Conservation (phyloP, 2,329 filamentous ascomycete species). For the Apiospora rasikravindrae region DNA sequence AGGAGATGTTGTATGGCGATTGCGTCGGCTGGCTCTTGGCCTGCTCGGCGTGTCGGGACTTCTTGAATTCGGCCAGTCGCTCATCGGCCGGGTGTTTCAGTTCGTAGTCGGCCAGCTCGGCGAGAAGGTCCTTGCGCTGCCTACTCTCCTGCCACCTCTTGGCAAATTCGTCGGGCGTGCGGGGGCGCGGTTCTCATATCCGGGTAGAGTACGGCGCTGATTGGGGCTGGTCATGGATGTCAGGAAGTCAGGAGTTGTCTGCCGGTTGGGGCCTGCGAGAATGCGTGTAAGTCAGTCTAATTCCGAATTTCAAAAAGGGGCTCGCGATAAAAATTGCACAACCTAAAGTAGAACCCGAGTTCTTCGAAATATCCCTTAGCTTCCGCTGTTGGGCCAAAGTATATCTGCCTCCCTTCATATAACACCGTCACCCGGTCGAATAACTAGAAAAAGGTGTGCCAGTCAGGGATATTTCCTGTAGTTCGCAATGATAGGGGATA, state of each 20-base stretch:
- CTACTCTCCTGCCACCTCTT: conserved; percentile 50
- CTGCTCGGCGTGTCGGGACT: conserved; percentile 44
- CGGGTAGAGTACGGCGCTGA: conserved; percentile 60
- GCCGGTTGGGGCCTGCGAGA: conserved; percentile 53
- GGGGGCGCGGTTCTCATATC: conserved; percentile 67
- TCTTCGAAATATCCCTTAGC: conserved; percentile 71
- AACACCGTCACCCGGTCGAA: conserved; percentile 79
- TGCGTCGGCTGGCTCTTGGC: conserved; percentile 64
- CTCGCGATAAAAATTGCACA: background rate
- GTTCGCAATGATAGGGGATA: background rate
- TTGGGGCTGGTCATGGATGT: conserved; percentile 70
- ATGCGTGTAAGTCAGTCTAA: background rate
- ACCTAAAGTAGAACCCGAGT: conserved; percentile 67
- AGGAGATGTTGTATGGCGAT: conserved; percentile 85
- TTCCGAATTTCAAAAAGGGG: background rate
- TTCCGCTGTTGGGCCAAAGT: conserved; percentile 65
- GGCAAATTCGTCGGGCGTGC: conserved; percentile 74
- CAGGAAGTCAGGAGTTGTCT: conserved; percentile 73
- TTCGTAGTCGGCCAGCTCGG: conserved; percentile 58
- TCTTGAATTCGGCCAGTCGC: conserved; percentile 45
- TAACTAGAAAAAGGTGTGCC: conserved; percentile 33
- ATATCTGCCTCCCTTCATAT: conserved; percentile 80
- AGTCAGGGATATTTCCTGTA: no score
- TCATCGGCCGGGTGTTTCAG: conserved; percentile 49
- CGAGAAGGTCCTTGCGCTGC: conserved; percentile 47